Conservation (phyloP, 371 early-diverging fungal genomes). For the Mortierella sp. region DNA sequence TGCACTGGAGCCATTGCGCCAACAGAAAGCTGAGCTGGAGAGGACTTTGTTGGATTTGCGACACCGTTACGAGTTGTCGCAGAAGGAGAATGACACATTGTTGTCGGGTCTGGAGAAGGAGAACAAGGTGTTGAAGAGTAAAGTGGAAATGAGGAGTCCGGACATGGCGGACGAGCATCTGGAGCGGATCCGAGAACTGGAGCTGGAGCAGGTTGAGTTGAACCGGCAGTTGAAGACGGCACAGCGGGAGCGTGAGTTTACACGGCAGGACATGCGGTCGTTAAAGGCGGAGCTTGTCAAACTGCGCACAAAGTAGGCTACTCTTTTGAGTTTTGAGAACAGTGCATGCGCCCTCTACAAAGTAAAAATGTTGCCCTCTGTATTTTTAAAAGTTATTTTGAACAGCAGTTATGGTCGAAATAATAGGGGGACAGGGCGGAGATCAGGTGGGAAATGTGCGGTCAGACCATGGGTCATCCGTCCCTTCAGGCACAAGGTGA, state of each 20-base stretch:
- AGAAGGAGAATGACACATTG: slow-evolving; percentile 42
- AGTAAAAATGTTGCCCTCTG: no score
- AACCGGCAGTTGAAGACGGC: slow-evolving; percentile 43
- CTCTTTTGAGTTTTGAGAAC: background rate
- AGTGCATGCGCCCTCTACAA: no score
- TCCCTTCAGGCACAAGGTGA: background rate
- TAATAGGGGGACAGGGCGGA: background rate
- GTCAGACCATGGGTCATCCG: slow-evolving; percentile 13
- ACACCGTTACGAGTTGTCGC: slow-evolving; percentile 52
- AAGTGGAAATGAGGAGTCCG: slow-evolving; percentile 35
- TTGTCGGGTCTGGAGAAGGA: slow-evolving; percentile 43
- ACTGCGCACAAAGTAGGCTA: slow-evolving; percentile 9
- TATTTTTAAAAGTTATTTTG: background rate
- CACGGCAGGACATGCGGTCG: slow-evolving; percentile 45
- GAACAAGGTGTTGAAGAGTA: slow-evolving; percentile 32
- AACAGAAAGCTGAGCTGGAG: slow-evolving; percentile 47
- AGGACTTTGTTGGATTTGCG: slow-evolving; percentile 40
- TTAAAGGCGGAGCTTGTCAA: slow-evolving; percentile 38
- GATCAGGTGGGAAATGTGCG: background rate
- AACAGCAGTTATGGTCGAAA: background rate
- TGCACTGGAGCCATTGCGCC: slow-evolving; percentile 39
- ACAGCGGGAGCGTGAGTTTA: slow-evolving; percentile 47
- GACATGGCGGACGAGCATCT: slow-evolving; percentile 39
- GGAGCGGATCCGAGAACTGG: slow-evolving; percentile 42
- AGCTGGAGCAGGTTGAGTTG: slow-evolving; percentile 24